phyloP scores from a whole-genome alignment of 805 yeast species.

The Wickerhamiella dianesei region DNA sequence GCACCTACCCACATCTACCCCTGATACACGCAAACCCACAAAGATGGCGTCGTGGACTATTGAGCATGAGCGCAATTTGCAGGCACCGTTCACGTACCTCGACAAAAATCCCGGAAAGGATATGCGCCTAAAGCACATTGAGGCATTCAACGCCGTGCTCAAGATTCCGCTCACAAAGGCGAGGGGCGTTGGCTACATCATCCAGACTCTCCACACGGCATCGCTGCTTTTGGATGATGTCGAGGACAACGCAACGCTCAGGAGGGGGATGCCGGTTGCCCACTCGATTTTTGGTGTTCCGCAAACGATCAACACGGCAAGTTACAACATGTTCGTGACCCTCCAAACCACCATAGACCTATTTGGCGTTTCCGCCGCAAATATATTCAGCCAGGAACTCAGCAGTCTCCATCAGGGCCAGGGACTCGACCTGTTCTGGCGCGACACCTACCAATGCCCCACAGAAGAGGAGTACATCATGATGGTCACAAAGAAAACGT shows the following conservation, averaged over 20 bases:
- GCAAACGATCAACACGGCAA: conserved; percentile 69
- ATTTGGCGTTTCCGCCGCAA: conserved; percentile 24
- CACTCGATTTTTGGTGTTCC: conserved; percentile 69
- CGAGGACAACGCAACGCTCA: conserved; percentile 57
- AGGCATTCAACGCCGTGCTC: conserved; percentile 41
- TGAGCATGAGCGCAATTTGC: conserved; percentile 17
- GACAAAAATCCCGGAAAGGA: conserved; percentile 43
- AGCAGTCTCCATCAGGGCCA: conserved; percentile 78
- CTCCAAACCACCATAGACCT: conserved; percentile 35
- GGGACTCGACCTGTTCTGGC: conserved; percentile 79
- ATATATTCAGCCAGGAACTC: conserved; percentile 55
- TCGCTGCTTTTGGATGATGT: conserved; percentile 73
- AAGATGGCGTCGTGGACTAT: background rate
- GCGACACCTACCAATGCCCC: conserved; percentile 52
- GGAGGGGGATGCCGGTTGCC: conserved; percentile 72
- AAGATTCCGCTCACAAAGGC: conserved; percentile 31
- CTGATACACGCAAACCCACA: background rate
- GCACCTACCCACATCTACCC: background rate
- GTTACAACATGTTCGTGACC: conserved; percentile 67
- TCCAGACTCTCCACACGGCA: conserved; percentile 52
- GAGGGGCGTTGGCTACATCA: conserved; percentile 31
- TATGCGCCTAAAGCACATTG: conserved; percentile 36
- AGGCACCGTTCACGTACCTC: conserved; percentile 40
- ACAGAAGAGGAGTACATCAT: conserved; percentile 47
- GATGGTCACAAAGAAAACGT: conserved; percentile 84